Conservation (phyloP, 1,284 basidiomycete species). For the Phaffia rhodozyma region DNA sequence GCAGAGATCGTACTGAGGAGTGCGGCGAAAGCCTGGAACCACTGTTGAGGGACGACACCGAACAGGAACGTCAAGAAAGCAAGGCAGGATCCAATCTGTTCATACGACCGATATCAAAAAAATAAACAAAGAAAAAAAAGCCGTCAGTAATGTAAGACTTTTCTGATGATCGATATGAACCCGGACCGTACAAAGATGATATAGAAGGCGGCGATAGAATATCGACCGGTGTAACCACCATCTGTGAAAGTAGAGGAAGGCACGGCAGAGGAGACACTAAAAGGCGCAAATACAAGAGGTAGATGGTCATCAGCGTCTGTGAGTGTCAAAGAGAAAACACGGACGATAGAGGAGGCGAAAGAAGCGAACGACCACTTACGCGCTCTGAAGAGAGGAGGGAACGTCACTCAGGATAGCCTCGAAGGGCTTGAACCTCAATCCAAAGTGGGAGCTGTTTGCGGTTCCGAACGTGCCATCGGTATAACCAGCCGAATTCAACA, state of each 20-base stretch:
- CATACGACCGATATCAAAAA: too few relatives aligned
- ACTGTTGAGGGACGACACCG: constrained; percentile 30
- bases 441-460: constrained; percentile 33
- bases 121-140: too few relatives aligned
- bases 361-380: constrained; percentile 9
- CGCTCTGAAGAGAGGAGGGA: constrained; percentile 24
- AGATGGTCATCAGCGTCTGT: background rate
- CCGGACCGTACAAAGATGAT: constrained; percentile 31
- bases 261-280: background rate
- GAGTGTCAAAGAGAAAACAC: background rate
- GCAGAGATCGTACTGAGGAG: constrained; percentile 25
- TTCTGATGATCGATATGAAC: background rate
- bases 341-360: background rate
- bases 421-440: constrained; percentile 30
- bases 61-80: constrained; percentile 29
- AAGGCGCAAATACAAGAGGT: background rate
- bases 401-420: constrained; percentile 30
- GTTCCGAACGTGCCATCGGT: constrained; percentile 28
- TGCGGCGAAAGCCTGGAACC: constrained; percentile 31
- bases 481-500: constrained; percentile 28
- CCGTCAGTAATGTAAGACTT: too few relatives aligned
- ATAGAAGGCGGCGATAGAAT: constrained; percentile 27
- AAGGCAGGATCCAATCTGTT: constrained; percentile 28
- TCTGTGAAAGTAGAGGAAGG: background rate
- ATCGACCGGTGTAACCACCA: background rate